Conservation (phyloP, 345 rosid genomes). For the Populus alba region DNA sequence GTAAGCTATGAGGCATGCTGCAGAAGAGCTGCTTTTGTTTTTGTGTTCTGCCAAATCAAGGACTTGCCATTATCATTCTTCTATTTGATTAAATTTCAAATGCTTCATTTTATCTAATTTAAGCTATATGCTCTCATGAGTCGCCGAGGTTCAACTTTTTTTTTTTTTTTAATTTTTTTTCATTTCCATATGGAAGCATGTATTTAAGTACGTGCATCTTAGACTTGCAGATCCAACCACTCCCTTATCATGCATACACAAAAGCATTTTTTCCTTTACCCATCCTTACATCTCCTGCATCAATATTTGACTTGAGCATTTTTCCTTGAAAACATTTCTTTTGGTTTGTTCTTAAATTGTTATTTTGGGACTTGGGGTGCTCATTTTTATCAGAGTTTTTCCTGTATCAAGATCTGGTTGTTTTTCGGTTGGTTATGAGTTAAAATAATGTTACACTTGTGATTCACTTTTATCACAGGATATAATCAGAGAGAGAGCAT, state of each 20-base stretch:
- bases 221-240: not conserved
- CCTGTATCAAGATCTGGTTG: not conserved
- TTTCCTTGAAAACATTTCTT: not conserved
- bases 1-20: slow-evolving; percentile 44
- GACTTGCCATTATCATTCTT: not conserved
- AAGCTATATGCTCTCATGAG: not conserved
- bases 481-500: slow-evolving; percentile 55
- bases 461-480: slow-evolving; percentile 46
- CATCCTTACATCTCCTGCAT: not conserved
- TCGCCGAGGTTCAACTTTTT: not conserved
- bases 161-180: not conserved
- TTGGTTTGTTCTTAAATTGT: not conserved
- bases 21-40: not conserved
- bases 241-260: not conserved
- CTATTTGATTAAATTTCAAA: not conserved
- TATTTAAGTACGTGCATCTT: not conserved
- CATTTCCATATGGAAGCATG: not conserved
- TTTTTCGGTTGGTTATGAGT: not conserved
- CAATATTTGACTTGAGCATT: not conserved
- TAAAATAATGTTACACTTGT: not conserved
- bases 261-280: not conserved
- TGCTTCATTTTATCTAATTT: not conserved
- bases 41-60: not conserved
- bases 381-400: not conserved
- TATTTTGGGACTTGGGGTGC: not conserved